These are phyloP conservation scores for Saccharomycopsis malanga DNA, from an alignment of 805 yeast genomes.

Conservation along the genomic window DNA sequence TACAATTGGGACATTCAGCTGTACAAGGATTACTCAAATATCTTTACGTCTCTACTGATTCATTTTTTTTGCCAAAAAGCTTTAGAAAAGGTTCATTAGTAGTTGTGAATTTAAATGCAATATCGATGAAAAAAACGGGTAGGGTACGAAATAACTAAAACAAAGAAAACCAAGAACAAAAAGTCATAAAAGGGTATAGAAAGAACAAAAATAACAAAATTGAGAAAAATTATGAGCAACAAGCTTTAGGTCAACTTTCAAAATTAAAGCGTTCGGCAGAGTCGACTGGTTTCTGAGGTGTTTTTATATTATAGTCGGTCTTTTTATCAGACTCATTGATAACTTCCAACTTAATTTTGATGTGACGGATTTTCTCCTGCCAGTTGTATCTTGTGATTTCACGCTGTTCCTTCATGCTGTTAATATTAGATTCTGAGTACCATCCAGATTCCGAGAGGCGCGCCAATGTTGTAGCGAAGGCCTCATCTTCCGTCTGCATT, in stretches of 20 bases:
- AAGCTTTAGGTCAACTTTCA: not conserved
- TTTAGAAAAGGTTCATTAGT: too few relatives aligned
- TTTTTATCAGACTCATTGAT: not conserved
- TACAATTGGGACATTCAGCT: too few relatives aligned
- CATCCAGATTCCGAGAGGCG: constrained; percentile 20
- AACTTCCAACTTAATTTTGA: constrained; percentile 11
- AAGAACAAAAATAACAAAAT: too few relatives aligned
- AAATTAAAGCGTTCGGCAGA: not conserved
- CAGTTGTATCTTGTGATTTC: constrained; percentile 7
- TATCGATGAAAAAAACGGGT: too few relatives aligned
- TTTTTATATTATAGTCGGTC: constrained; percentile 14
- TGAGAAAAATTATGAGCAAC: too few relatives aligned
- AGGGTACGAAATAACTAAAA: too few relatives aligned
- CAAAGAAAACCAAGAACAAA: too few relatives aligned
- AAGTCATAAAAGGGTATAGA: too few relatives aligned
- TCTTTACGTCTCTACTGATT: too few relatives aligned
- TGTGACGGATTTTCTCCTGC: constrained; percentile 6
- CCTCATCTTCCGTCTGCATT: constrained; percentile 14
- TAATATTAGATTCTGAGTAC: constrained; percentile 20
- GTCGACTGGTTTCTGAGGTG: constrained; percentile 19
- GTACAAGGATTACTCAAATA: too few relatives aligned
- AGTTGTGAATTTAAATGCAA: too few relatives aligned
- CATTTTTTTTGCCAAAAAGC: too few relatives aligned
- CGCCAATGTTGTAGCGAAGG: constrained; percentile 15
- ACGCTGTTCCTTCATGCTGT: constrained; percentile 15